Evolutionary conservation across 495 filamentous ascomycete genomes (phyloP).

Genomic region (Penicillium alfredii): DNA sequence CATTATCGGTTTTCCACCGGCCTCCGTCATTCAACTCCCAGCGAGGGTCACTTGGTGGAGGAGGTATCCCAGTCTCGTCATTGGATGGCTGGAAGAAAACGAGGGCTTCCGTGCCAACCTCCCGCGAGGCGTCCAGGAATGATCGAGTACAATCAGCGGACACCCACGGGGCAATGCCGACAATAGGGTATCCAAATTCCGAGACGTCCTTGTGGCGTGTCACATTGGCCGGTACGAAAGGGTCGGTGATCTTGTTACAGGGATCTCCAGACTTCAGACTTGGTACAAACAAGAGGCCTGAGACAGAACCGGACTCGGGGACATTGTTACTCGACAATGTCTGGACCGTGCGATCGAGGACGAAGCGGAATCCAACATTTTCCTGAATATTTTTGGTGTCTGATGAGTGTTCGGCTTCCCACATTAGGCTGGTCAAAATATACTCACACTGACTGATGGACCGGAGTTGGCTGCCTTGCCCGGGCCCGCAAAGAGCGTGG

Average conservation of each 20-base stretch:
- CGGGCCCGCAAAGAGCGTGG: conserved; percentile 37
- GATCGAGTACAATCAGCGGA: conserved; percentile 58
- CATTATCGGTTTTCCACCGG: conserved; percentile 56
- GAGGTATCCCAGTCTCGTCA: conserved; percentile 53
- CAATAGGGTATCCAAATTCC: conserved; percentile 44
- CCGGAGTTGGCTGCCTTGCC: conserved; percentile 31
- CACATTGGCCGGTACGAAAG: conserved; percentile 65
- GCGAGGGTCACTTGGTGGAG: conserved; percentile 45
- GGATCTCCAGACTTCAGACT: conserved; percentile 47
- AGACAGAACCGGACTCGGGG: conserved; percentile 48
- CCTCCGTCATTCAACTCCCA: conserved; percentile 65
- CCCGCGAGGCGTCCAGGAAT: conserved; percentile 58
- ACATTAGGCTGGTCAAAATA: neutral
- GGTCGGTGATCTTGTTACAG: conserved; percentile 53
- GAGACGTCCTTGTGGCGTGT: conserved; percentile 66
- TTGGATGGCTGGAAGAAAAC: conserved; percentile 65
- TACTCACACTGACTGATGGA: conserved; percentile 31
- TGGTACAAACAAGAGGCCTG: conserved; percentile 80
- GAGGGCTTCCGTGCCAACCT: conserved; percentile 55
- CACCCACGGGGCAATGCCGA: conserved; percentile 89
- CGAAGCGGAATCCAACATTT: conserved; percentile 58
- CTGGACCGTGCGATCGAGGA: conserved; percentile 54
- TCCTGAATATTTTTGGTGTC: conserved; percentile 38
- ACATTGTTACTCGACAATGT: conserved; percentile 62
- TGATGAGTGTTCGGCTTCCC: conserved; percentile 9